A percentile compares a stretch with the other conserved stretches of the same genome.
phyloP scores from a whole-genome alignment of 352 stramenopile genomes.

The Phytopythium kandeliae region DNA sequence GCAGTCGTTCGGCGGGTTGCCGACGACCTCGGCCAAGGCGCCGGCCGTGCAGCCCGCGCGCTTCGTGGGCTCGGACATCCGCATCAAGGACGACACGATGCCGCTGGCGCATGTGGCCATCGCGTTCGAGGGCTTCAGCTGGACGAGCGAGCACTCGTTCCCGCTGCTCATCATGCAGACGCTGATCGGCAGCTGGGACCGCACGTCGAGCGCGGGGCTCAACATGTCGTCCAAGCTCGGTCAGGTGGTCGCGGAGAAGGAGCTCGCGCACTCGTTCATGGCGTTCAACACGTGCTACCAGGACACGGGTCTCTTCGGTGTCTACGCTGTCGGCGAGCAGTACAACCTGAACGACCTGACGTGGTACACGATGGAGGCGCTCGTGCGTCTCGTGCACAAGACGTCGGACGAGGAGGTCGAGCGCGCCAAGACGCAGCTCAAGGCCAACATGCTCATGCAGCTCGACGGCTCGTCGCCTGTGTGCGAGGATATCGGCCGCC shows the following conservation, averaged over 20 bases:
- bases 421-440: constrained; percentile 98
- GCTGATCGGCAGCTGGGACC: constrained; percentile 90
- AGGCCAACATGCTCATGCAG: constrained; percentile 99
- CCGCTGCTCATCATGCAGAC: constrained; percentile 98
- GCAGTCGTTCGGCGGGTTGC: constrained; percentile 95
- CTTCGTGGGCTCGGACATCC: constrained; percentile 89
- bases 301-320: constrained; percentile 98
- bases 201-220: constrained; percentile 88
- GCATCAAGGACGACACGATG: constrained; percentile 87
- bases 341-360: constrained; percentile 95
- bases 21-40: constrained; percentile 64
- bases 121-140: constrained; percentile 97
- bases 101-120: constrained; percentile 94
- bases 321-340: constrained; percentile 95
- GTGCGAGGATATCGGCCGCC: constrained; percentile 99
- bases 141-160: constrained; percentile 98
- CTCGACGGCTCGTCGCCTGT: constrained; percentile 98
- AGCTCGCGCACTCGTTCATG: constrained; percentile 97
- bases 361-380: constrained; percentile 93
- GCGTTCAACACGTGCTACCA: constrained; percentile 99
- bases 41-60: constrained; percentile 72
- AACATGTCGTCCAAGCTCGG: constrained; percentile 97
- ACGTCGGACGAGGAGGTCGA: constrained; percentile 96
- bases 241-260: constrained; percentile 93
- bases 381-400: constrained; percentile 95